Base-by-base conservation (phyloP, 163 green algal species). In the Coccomyxa subellipsoidea region DNA sequence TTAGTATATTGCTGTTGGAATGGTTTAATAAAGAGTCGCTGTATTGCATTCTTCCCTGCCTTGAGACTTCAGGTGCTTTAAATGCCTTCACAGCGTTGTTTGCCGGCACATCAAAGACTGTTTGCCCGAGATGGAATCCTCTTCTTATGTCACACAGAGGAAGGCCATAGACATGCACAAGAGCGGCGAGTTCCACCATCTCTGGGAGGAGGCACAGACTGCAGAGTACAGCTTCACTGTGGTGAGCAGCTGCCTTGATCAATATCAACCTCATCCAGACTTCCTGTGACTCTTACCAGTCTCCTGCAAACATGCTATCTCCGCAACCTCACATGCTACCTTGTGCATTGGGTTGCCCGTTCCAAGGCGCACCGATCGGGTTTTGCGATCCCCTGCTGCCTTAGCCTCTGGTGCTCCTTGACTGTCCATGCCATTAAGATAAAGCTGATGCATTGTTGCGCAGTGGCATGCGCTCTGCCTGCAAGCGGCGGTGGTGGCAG, bases 161-260 rank as follows among this genome's bases (percentile, higher is more conserved):
- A 73, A 73, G 66, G 66, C n/a, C 27, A 34, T 77, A 31, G 70
- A 77, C 27, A 40, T 40, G 70, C 70, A 77, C 4, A 15, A 77
- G 2, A 38, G 18, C 32, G 70, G 70, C 31, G 70, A 77, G 70
- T 34, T 77, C 10, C 10, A 38, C 31, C 18, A 9, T n/a, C 70
- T 38, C 32, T 77, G 70, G 70, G n/a, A 40, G 1, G 7, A 31
- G 2, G 31, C 32, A 8, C 34, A 34, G 27, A 40, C 32, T 25
- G 12, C 31, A 8, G 32, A 40, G 18, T 27, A 38, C 70, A 40
- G 9, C 70, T 40, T 77, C 32, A 77, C 10, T 12, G 8, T 77
- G 70, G 70, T 77, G 32, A 38, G 70, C 25, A 7, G 47, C 66
- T 37, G 66, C 29, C n/a, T 34, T 73, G n/a, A n/a, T n/a, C n/a